Evolutionary conservation across 169 alveolate species (phyloP).

Genomic region (Besnoitia besnoiti): DNA sequence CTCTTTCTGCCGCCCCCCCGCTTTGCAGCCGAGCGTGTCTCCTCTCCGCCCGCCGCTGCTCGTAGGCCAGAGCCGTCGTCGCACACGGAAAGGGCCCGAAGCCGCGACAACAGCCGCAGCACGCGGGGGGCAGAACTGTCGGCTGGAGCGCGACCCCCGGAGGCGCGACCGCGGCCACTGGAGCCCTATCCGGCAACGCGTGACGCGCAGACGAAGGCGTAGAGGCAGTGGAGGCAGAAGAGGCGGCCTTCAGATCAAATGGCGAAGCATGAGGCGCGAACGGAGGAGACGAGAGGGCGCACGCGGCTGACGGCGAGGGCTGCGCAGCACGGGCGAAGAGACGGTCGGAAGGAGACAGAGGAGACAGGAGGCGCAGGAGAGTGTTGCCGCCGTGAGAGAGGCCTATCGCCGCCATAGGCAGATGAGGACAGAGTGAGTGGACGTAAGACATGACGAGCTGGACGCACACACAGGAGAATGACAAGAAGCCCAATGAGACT

Average conservation of each 20-base stretch:
- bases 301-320: no score
- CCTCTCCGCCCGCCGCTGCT: neutral
- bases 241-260: no score
- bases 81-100: neutral
- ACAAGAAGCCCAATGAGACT: no score
- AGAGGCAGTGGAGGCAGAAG: neutral
- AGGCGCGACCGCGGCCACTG: no score
- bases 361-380: constrained; percentile 17
- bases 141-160: neutral
- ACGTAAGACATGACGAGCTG: constrained; percentile 26
- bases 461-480: neutral
- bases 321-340: neutral
- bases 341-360: neutral
- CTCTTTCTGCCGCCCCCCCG: neutral
- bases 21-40: neutral
- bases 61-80: neutral
- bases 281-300: no score
- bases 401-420: constrained; percentile 19
- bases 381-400: constrained; percentile 10
- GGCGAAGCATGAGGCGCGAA: no score
- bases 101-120: constrained; percentile 26
- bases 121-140: neutral
- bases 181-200: neutral
- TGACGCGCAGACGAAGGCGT: neutral
- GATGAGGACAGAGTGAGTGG: constrained; percentile 1